phyloP scores from a whole-genome alignment of 2,329 filamentous ascomycete species.

The Penicillium sp. region DNA sequence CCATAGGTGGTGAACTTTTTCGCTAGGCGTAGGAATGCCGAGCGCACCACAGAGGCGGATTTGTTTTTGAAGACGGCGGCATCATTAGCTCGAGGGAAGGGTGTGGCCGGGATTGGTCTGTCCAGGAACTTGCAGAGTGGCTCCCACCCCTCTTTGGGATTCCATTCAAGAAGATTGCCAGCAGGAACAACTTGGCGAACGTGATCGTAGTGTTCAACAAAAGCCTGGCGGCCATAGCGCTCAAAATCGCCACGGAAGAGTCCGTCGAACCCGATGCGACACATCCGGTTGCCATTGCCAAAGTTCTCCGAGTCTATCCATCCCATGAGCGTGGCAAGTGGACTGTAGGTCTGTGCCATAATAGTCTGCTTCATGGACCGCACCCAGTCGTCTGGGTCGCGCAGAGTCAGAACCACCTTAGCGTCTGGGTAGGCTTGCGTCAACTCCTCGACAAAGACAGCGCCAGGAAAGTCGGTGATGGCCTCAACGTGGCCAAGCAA shows the following conservation, averaged over 20 bases:
- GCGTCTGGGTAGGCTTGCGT: conserved; percentile 38
- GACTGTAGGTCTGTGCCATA: conserved; percentile 13
- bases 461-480: conserved; percentile 32
- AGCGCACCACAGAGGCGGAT: not conserved
- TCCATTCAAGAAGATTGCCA: conserved; percentile 31
- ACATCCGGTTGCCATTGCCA: conserved; percentile 25
- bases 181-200: conserved; percentile 22
- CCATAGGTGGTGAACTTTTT: not conserved
- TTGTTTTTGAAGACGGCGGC: conserved; percentile 13
- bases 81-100: conserved; percentile 38
- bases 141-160: conserved; percentile 45
- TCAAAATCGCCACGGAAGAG: conserved; percentile 11
- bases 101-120: conserved; percentile 34
- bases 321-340: conserved; percentile 13
- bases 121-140: conserved; percentile 47
- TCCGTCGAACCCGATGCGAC: conserved; percentile 6
- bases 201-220: conserved; percentile 21
- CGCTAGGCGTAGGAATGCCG: not conserved
- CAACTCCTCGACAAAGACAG: conserved; percentile 39
- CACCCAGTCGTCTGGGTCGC: conserved; percentile 31
- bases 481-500: conserved; percentile 30
- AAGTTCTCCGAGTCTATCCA: conserved; percentile 12
- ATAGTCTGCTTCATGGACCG: conserved; percentile 20
- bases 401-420: conserved; percentile 36
- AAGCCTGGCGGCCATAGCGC: conserved; percentile 20